phyloP scores from a whole-genome alignment of 108 stramenopile genomes.

The Parmales sp. region DNA sequence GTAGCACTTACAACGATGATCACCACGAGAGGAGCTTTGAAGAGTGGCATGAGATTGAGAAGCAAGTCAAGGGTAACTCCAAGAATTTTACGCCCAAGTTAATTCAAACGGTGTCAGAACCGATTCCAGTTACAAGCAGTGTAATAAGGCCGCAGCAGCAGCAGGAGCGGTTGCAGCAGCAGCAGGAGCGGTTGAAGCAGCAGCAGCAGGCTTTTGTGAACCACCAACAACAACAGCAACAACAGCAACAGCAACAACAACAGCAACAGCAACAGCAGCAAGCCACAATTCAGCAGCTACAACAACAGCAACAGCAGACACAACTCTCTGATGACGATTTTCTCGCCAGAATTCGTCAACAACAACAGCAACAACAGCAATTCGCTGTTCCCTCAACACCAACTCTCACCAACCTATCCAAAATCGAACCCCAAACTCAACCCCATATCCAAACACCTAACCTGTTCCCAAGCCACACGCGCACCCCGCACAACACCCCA shows the following conservation, averaged over 20 bases:
- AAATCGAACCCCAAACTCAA: not conserved
- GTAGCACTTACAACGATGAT: too few relatives aligned
- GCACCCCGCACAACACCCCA: not conserved
- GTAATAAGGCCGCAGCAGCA: too few relatives aligned
- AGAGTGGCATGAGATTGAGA: too few relatives aligned
- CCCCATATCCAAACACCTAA: not conserved
- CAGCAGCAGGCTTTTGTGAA: not conserved
- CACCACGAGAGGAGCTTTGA: too few relatives aligned
- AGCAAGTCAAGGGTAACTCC: too few relatives aligned
- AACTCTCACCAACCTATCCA: not conserved
- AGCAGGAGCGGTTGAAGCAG: slow-evolving; percentile 5
- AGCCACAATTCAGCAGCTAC: not conserved
- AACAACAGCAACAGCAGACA: not conserved
- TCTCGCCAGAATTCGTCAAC: not conserved
- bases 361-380: not conserved
- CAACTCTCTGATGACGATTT: not conserved
- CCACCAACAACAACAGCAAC: not conserved
- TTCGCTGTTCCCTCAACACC: not conserved
- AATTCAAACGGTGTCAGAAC: too few relatives aligned
- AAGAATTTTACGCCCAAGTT: too few relatives aligned
- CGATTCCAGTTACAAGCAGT: too few relatives aligned
- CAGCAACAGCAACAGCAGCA: not conserved
- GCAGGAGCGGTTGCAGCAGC: slow-evolving; percentile 9
- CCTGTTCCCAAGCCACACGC: not conserved
- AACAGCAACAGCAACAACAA: not conserved